Percentiles rank a stretch among this genome's conserved stretches.
Evolutionary conservation across 257 asterid species (phyloP).

Genomic region (Eustoma russellianum): DNA sequence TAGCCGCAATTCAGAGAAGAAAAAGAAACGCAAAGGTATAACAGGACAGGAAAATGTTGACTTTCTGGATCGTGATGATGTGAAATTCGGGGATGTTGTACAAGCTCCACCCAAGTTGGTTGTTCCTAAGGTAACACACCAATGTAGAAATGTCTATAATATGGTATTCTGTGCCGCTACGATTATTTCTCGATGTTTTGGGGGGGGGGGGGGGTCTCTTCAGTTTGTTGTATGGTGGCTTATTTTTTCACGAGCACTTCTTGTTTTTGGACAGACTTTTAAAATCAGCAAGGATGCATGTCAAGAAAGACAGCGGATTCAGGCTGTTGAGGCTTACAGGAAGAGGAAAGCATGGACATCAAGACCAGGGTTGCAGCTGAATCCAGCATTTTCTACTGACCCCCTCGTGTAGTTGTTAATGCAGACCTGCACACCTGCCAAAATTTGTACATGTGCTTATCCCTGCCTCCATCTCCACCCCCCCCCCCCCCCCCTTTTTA

Average conservation of each 20-base stretch:
- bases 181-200: neutral
- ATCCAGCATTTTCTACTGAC: slow-evolving; percentile 48
- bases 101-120: slow-evolving; percentile 82
- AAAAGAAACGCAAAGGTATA: slow-evolving; percentile 50
- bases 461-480: neutral
- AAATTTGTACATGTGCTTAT: no score
- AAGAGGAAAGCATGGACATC: slow-evolving; percentile 81
- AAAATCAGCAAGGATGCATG: slow-evolving; percentile 58
- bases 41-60: slow-evolving; percentile 33
- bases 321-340: slow-evolving; percentile 77
- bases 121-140: slow-evolving; percentile 60
- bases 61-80: slow-evolving; percentile 51
- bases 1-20: slow-evolving; percentile 60
- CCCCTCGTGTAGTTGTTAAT: no score
- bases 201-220: no score
- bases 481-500: no score
- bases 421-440: no score
- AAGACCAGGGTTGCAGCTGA: slow-evolving; percentile 69
- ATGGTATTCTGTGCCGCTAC: neutral
- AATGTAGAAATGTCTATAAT: neutral
- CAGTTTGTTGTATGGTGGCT: neutral
- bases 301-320: slow-evolving; percentile 77
- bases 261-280: slow-evolving; percentile 27
- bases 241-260: no score
- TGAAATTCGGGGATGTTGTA: slow-evolving; percentile 83